phyloP scores from a whole-genome alignment of 2,329 filamentous ascomycete genomes.

The Xylaria sp. region DNA sequence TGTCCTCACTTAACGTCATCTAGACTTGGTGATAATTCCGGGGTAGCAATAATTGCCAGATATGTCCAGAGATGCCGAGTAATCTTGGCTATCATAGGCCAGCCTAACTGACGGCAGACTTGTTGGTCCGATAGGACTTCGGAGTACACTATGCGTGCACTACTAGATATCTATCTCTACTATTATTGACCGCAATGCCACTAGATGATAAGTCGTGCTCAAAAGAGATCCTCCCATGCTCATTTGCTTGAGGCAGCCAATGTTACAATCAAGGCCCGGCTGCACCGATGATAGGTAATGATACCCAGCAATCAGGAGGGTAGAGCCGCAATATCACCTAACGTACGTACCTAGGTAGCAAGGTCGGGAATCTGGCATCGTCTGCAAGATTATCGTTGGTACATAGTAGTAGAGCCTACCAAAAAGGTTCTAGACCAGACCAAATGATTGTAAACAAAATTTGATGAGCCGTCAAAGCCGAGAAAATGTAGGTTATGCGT shows the following conservation, averaged over 20 bases:
- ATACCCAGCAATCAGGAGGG: too few relatives aligned
- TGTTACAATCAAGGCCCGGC: neutral
- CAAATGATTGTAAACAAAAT: neutral
- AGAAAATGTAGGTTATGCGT: neutral
- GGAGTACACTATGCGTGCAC: neutral
- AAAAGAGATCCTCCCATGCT: neutral
- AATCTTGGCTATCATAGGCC: neutral
- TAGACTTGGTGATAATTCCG: slow-evolving; percentile 7
- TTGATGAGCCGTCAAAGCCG: neutral
- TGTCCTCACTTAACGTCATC: slow-evolving; percentile 31
- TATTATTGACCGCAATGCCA: neutral
- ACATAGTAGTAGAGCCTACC: neutral
- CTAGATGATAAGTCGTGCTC: neutral
- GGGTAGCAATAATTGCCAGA: slow-evolving; percentile 3
- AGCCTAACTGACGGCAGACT: slow-evolving; percentile 1
- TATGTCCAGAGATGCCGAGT: neutral
- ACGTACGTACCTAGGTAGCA: neutral
- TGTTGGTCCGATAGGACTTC: neutral
- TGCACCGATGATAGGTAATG: neutral
- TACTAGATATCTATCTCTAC: neutral
- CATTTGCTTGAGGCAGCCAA: neutral
- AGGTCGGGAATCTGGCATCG: neutral
- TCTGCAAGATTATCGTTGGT: neutral
- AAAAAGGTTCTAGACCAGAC: neutral
- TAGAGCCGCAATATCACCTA: too few relatives aligned